phyloP scores from a whole-genome alignment of 345 rosid genomes.

The Viola odorata region DNA sequence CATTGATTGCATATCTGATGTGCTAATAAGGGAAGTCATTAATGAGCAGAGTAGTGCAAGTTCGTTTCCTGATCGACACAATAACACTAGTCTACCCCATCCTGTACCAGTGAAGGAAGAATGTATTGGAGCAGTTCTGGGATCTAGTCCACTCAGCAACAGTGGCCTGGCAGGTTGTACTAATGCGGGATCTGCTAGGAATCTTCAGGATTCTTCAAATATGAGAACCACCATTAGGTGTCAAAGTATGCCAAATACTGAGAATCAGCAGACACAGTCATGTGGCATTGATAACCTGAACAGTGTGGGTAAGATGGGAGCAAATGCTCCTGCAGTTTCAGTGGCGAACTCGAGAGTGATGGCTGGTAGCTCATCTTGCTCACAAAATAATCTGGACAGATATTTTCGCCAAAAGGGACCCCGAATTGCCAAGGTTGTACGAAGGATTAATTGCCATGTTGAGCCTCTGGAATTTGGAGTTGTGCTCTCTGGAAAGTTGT shows the following conservation, averaged over 20 bases:
- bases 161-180: slow-evolving; percentile 23
- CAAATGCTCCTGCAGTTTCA: slow-evolving; percentile 28
- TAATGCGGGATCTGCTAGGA: slow-evolving; percentile 27
- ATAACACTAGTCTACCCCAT: slow-evolving; percentile 26
- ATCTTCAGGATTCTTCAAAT: slow-evolving; percentile 27
- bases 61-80: slow-evolving; percentile 31
- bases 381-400: slow-evolving; percentile 70
- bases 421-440: slow-evolving; percentile 94
- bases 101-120: slow-evolving; percentile 25
- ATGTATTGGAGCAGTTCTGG: slow-evolving; percentile 26
- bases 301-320: slow-evolving; percentile 39
- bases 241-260: slow-evolving; percentile 23
- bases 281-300: slow-evolving; percentile 27
- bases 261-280: slow-evolving; percentile 22
- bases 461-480: slow-evolving; percentile 72
- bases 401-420: slow-evolving; percentile 89
- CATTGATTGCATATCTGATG: slow-evolving; percentile 26
- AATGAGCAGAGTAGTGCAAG: slow-evolving; percentile 25
- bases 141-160: slow-evolving; percentile 24
- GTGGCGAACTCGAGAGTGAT: slow-evolving; percentile 35
- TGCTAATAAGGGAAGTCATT: slow-evolving; percentile 26
- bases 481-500: slow-evolving; percentile 72
- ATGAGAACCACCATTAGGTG: slow-evolving; percentile 18
- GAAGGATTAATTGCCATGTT: slow-evolving; percentile 92
- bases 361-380: slow-evolving; percentile 45